These are phyloP conservation scores for Neopestalotiopsis rosae DNA, from an alignment of 2,329 filamentous ascomycete genomes.

Conservation along the genomic window DNA sequence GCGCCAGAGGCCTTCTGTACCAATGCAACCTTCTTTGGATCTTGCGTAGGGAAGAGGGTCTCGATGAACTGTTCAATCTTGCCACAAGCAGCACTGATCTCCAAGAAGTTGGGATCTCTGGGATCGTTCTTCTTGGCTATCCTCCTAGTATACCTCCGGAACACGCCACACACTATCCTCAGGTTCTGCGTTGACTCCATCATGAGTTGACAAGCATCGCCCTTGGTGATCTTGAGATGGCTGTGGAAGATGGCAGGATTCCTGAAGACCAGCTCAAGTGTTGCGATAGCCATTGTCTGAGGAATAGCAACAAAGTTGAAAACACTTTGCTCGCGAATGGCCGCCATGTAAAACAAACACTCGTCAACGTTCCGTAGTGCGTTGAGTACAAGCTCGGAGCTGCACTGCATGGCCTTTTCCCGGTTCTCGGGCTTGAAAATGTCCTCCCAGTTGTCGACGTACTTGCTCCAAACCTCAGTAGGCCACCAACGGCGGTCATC, in stretches of 20 bases:
- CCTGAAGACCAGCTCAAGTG: slow-evolving; percentile 87
- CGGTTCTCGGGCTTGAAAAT: slow-evolving; percentile 83
- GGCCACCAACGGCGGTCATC: slow-evolving; percentile 94
- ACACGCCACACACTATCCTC: slow-evolving; percentile 78
- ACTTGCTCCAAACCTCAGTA: slow-evolving; percentile 94
- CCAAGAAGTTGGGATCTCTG: slow-evolving; percentile 87
- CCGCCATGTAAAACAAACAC: slow-evolving; percentile 97
- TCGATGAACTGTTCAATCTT: slow-evolving; percentile 98
- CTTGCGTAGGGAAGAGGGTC: slow-evolving; percentile 85
- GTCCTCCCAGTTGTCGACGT: slow-evolving; percentile 88
- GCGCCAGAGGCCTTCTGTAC: slow-evolving; percentile 39
- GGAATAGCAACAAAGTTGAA: slow-evolving; percentile 99
- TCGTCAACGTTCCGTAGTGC: slow-evolving; percentile 87
- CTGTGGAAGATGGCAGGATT: slow-evolving; percentile 85
- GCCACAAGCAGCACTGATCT: slow-evolving; percentile 88
- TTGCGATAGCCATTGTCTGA: slow-evolving; percentile 96
- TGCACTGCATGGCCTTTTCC: slow-evolving; percentile 80
- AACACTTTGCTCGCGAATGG: slow-evolving; percentile 91
- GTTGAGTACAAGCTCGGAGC: slow-evolving; percentile 93
- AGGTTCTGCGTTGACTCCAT: slow-evolving; percentile 91
- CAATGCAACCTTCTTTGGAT: slow-evolving; percentile 63
- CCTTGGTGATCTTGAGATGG: slow-evolving; percentile 97
- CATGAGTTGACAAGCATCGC: slow-evolving; percentile 91
- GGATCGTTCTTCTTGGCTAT: slow-evolving; percentile 96
- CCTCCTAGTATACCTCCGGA: slow-evolving; percentile 75